phyloP scores from a whole-genome alignment of 768 basidiomycete genomes.

The Grammothele lineata region DNA sequence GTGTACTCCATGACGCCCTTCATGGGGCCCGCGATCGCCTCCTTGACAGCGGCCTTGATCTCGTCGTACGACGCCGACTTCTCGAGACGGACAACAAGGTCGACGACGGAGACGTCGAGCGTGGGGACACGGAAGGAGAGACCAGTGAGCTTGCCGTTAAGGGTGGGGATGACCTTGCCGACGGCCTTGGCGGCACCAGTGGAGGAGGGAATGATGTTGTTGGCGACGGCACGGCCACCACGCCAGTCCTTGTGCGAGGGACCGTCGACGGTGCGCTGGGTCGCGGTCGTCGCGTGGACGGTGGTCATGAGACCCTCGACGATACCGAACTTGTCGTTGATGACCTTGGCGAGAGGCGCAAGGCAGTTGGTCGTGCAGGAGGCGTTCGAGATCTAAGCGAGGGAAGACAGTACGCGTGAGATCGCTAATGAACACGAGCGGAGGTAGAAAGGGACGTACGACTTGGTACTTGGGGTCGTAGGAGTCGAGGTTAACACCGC shows the following conservation, averaged over 20 bases:
- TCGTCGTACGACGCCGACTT: slow-evolving; percentile 82
- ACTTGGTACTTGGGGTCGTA: slow-evolving; percentile 90
- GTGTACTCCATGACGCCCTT: slow-evolving; percentile 87
- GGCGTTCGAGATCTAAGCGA: slow-evolving; percentile 84
- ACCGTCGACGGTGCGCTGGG: slow-evolving; percentile 93
- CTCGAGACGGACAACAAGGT: slow-evolving; percentile 90
- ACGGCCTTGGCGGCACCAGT: slow-evolving; percentile 99
- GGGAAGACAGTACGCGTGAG: slow-evolving; percentile 7
- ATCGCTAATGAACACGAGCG: background rate
- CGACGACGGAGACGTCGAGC: slow-evolving; percentile 95
- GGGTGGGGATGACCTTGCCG: slow-evolving; percentile 92
- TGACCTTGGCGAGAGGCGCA: slow-evolving; percentile 97
- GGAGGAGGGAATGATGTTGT: slow-evolving; percentile 99
- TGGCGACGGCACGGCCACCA: slow-evolving; percentile 91
- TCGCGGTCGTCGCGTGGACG: slow-evolving; percentile 94
- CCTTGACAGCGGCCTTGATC: slow-evolving; percentile 84
- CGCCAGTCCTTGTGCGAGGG: slow-evolving; percentile 97
- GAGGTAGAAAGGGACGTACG: slow-evolving; percentile 39
- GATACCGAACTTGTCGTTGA: slow-evolving; percentile 96
- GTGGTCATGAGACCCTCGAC: slow-evolving; percentile 98
- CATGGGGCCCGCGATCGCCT: slow-evolving; percentile 64
- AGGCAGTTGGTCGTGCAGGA: slow-evolving; percentile 99
- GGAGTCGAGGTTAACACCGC: slow-evolving; percentile 90
- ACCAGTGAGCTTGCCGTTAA: slow-evolving; percentile 98
- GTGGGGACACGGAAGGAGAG: slow-evolving; percentile 98